Evolutionary conservation across 441 rosid genomes (phyloP).

Genomic region (Pelargonium citronellum): DNA sequence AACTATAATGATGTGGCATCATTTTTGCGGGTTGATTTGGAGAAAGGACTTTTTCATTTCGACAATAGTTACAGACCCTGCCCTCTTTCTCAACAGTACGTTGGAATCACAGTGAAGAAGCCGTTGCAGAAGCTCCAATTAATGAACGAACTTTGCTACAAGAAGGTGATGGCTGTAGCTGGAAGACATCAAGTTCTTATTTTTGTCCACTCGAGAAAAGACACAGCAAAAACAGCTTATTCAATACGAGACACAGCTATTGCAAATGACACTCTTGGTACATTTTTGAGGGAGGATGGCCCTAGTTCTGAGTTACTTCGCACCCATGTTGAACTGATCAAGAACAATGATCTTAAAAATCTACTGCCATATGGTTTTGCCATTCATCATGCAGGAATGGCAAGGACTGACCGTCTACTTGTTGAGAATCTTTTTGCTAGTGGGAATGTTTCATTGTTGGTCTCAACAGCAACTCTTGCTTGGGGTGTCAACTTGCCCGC

Average conservation of each 20-base stretch:
- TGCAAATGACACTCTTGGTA: conserved; percentile 72
- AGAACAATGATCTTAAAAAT: conserved; percentile 71
- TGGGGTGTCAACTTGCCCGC: conserved; percentile 99
- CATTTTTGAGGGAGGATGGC: conserved; percentile 81
- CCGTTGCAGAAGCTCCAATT: conserved; percentile 89
- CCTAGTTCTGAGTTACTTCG: conserved; percentile 77
- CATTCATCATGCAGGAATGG: conserved; percentile 23
- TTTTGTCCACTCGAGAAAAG: conserved; percentile 95
- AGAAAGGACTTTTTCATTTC: conserved; percentile 70
- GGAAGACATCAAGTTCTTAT: conserved; percentile 94
- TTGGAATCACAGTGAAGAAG: conserved; percentile 80
- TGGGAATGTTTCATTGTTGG: conserved; percentile 76
- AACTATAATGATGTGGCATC: conserved; percentile 86
- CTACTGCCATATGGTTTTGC: conserved; percentile 91
- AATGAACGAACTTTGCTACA: conserved; percentile 93
- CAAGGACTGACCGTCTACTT: conserved; percentile 18
- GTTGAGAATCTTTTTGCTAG: conserved; percentile 74
- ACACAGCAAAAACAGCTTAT: conserved; percentile 82
- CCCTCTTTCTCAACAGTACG: conserved; percentile 80
- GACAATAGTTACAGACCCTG: conserved; percentile 93
- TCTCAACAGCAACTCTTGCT: conserved; percentile 95
- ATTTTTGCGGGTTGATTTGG: conserved; percentile 66
- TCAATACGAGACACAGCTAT: conserved; percentile 76
- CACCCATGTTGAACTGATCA: conserved; percentile 51
- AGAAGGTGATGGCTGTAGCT: conserved; percentile 79